These are phyloP conservation scores for Plasmodium reichenowi DNA, from an alignment of 169 alveolate genomes.

Conservation along the genomic window DNA sequence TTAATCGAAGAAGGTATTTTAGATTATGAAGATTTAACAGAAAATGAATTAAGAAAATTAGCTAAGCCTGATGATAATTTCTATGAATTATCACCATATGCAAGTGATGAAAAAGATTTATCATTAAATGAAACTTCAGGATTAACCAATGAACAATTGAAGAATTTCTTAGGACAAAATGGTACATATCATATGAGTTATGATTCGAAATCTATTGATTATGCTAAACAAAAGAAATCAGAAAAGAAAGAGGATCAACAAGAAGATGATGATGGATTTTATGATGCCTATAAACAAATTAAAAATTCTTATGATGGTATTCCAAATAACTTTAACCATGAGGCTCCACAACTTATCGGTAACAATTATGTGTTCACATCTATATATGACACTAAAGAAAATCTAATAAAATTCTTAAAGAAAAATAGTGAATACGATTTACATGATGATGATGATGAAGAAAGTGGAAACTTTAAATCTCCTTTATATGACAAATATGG, in stretches of 20 bases:
- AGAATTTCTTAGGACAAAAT: slow-evolving; percentile 17
- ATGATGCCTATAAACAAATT: slow-evolving; percentile 73
- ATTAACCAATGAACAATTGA: slow-evolving; percentile 44
- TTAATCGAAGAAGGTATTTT: slow-evolving; percentile 28
- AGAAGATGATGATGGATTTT: slow-evolving; percentile 38
- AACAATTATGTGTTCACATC: slow-evolving; percentile 60
- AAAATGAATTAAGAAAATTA: slow-evolving; percentile 36
- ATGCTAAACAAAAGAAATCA: slow-evolving; percentile 45
- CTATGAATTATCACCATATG: slow-evolving; percentile 62
- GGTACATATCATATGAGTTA: slow-evolving; percentile 73
- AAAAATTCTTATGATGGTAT: slow-evolving; percentile 55
- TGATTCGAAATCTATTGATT: slow-evolving; percentile 53
- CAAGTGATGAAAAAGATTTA: slow-evolving; percentile 51
- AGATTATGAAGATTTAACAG: slow-evolving; percentile 51
- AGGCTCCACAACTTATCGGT: slow-evolving; percentile 67
- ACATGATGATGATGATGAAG: neutral
- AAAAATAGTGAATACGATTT: slow-evolving; percentile 7
- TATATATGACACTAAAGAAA: slow-evolving; percentile 53
- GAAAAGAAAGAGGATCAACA: slow-evolving; percentile 67
- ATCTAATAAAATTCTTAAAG: slow-evolving; percentile 41
- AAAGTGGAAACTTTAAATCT: slow-evolving; percentile 9
- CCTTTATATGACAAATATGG: slow-evolving; percentile 7
- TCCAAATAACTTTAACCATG: slow-evolving; percentile 49
- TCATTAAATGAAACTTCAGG: slow-evolving; percentile 53
- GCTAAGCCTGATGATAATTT: slow-evolving; percentile 42